A percentile compares a stretch with the other conserved stretches of the same genome.
phyloP scores from a whole-genome alignment of 176 grass and related monocot species.

The Oropetium thomaeum region DNA sequence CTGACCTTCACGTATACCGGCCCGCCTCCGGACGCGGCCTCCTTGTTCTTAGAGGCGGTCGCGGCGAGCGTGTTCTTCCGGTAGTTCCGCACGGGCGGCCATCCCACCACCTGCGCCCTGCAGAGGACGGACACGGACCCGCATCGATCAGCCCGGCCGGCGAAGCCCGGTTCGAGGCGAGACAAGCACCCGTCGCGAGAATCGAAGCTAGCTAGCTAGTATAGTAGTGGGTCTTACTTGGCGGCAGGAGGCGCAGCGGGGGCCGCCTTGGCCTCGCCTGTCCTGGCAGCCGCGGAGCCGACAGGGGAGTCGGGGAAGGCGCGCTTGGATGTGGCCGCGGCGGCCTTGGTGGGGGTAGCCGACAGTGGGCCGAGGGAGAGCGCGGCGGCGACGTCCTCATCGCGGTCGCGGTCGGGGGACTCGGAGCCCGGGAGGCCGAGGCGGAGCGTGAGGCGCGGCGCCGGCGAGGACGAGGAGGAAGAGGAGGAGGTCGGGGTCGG shows the following conservation, averaged over 20 bases:
- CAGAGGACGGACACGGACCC: no score
- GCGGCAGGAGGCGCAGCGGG: conserved; percentile 33
- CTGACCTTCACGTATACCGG: conserved; percentile 66
- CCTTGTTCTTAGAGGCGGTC: conserved; percentile 41
- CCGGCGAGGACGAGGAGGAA: conserved; percentile 31
- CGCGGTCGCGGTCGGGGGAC: conserved; percentile 37
- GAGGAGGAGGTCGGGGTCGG: conserved; percentile 37
- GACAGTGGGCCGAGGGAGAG: conserved; percentile 34
- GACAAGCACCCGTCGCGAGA: neutral
- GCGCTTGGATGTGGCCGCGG: conserved; percentile 44
- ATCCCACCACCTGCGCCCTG: conserved; percentile 81
- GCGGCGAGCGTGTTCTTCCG: conserved; percentile 65
- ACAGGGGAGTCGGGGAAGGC: conserved; percentile 40
- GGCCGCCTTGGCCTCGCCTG: conserved; percentile 5
- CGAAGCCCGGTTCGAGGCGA: neutral
- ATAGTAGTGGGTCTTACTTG: conserved; percentile 28
- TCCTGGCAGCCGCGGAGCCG: neutral
- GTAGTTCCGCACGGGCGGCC: conserved; percentile 78
- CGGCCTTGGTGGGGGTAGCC: neutral
- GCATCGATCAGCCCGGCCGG: neutral
- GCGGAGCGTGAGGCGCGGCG: conserved; percentile 42
- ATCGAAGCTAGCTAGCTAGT: neutral
- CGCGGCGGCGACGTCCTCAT: conserved; percentile 18
- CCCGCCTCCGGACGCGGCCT: conserved; percentile 26
- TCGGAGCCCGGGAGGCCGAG: conserved; percentile 57